These are phyloP conservation scores for Anisodus tanguticus DNA, from an alignment of 257 asterid genomes.

Conservation along the genomic window DNA sequence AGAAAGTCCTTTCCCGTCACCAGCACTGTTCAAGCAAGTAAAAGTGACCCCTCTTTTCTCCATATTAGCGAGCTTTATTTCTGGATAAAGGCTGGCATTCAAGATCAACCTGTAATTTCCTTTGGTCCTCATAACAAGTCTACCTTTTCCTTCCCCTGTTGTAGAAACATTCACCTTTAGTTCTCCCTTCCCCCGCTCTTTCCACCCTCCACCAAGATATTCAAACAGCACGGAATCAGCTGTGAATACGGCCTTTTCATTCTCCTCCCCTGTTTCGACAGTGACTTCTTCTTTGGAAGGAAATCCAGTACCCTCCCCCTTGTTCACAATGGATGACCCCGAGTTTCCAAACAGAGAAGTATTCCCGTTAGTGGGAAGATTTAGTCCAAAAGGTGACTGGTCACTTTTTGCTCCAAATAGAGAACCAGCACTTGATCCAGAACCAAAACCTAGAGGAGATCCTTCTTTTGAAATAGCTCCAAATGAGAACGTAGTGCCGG, in stretches of 20 bases:
- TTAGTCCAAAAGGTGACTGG: slow-evolving; percentile 20
- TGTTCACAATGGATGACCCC: slow-evolving; percentile 38
- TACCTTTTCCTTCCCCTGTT: slow-evolving; percentile 60
- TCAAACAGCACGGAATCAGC: slow-evolving; percentile 82
- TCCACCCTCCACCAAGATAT: slow-evolving; percentile 74
- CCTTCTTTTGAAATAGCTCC: slow-evolving; percentile 68
- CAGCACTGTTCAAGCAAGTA: slow-evolving; percentile 79
- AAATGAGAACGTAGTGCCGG: slow-evolving; percentile 73
- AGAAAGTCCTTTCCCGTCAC: slow-evolving; percentile 75
- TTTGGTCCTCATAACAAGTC: slow-evolving; percentile 84
- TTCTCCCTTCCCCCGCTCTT: slow-evolving; percentile 96
- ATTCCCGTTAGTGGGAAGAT: slow-evolving; percentile 41
- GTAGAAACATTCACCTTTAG: slow-evolving; percentile 72
- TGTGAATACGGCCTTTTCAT: slow-evolving; percentile 63
- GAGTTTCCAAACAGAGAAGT: slow-evolving; percentile 55
- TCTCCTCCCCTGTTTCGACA: slow-evolving; percentile 81
- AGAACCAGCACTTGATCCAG: slow-evolving; percentile 9
- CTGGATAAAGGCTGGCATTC: slow-evolving; percentile 87
- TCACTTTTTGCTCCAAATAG: slow-evolving; percentile 27
- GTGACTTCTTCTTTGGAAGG: slow-evolving; percentile 67
- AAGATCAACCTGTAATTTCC: slow-evolving; percentile 85
- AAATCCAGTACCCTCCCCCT: slow-evolving; percentile 52
- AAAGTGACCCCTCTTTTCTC: slow-evolving; percentile 91
- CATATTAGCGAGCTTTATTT: slow-evolving; percentile 89
- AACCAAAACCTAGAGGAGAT: slow-evolving; percentile 33